phyloP scores from a whole-genome alignment of 441 rosid species.

The Omphalea diandra region DNA sequence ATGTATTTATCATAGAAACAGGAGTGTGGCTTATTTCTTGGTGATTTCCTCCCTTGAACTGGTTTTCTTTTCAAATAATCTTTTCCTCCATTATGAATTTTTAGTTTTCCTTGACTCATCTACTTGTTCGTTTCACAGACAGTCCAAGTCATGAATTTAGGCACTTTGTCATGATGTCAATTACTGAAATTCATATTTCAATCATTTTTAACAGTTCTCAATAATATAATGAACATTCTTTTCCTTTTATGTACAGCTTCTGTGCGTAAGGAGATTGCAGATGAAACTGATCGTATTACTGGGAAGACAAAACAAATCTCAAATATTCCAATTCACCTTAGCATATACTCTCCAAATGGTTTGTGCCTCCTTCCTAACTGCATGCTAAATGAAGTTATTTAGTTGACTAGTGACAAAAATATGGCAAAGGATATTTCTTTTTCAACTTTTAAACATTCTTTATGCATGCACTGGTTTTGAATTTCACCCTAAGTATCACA shows the following conservation, averaged over 20 bases:
- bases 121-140: not conserved
- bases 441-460: not conserved
- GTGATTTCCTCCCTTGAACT: not conserved
- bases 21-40: not conserved
- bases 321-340: constrained; percentile 88
- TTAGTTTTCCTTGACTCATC: not conserved
- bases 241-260: constrained; percentile 56
- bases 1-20: not conserved
- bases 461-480: not conserved
- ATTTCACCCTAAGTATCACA: not conserved
- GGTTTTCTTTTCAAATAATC: not conserved
- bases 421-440: not conserved
- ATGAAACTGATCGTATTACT: constrained; percentile 96
- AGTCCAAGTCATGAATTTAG: not conserved
- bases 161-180: not conserved
- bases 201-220: not conserved
- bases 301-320: constrained; percentile 92
- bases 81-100: not conserved
- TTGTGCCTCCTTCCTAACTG: constrained; percentile 24
- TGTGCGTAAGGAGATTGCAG: constrained; percentile 90
- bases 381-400: constrained; percentile 14
- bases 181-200: not conserved
- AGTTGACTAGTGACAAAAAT: not conserved
- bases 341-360: constrained; percentile 96
- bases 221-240: constrained; percentile 12